These are phyloP conservation scores for Cryptococcus hybrid DNA, from an alignment of 1,284 basidiomycete species.

Conservation along the genomic window DNA sequence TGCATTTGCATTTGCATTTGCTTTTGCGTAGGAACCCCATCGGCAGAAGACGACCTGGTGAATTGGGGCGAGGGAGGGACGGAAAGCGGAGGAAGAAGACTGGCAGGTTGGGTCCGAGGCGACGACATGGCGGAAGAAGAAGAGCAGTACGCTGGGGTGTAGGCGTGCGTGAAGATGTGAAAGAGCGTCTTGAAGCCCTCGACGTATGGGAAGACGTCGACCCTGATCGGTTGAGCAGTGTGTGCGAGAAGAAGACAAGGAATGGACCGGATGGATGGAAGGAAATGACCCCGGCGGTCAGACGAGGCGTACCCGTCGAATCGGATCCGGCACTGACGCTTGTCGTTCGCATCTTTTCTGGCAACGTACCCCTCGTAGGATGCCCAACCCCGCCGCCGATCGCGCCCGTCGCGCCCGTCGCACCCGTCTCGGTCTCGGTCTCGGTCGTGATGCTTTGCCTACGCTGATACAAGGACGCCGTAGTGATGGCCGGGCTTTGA, in stretches of 20 bases:
- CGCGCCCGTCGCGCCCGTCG: too few species aligned
- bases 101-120: neutral
- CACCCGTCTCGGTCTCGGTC: conserved; percentile 2
- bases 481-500: conserved; percentile 5
- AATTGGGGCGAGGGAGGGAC: conserved; percentile 7
- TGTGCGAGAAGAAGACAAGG: too few species aligned
- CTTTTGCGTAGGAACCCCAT: neutral
- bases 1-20: neutral
- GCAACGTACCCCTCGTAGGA: too few species aligned
- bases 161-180: too few species aligned
- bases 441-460: conserved; percentile 11
- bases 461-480: conserved; percentile 13
- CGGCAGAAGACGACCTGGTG: neutral
- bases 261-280: too few species aligned
- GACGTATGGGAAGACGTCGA: too few species aligned
- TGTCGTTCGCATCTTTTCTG: too few species aligned
- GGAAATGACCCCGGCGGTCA: neutral
- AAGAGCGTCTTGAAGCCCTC: too few species aligned
- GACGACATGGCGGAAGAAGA: neutral
- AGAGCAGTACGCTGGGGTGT: neutral
- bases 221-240: too few species aligned
- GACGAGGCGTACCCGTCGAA: neutral
- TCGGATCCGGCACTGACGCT: too few species aligned
- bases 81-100: conserved; percentile 4
- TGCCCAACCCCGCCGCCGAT: too few species aligned